Evolutionary conservation across 306 rosid genomes (phyloP).

Genomic region (Dryas drummondii): DNA sequence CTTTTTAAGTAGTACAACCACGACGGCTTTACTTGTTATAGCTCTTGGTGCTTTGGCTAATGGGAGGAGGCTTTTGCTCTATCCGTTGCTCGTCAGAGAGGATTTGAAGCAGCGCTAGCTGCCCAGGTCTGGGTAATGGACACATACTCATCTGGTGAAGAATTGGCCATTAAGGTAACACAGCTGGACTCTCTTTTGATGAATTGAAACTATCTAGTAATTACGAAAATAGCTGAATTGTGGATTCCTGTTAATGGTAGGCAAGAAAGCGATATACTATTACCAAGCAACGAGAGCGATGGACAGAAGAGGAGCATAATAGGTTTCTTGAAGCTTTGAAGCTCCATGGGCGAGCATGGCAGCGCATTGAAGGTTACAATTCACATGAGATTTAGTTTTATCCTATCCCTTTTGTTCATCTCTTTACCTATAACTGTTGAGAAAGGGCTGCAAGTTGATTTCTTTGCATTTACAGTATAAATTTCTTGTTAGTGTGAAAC

Average conservation of each 20-base stretch:
- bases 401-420: conserved; percentile 16
- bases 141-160: conserved; percentile 75
- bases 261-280: conserved; percentile 92
- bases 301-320: conserved; percentile 98
- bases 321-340: conserved; percentile 91
- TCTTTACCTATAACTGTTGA: conserved; percentile 11
- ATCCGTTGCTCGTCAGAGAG: conserved; percentile 62
- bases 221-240: conserved; percentile 22
- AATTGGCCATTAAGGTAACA: conserved; percentile 67
- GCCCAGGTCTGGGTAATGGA: conserved; percentile 63
- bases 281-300: conserved; percentile 97
- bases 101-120: conserved; percentile 84
- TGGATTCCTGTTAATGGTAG: conserved; percentile 43
- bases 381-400: not conserved
- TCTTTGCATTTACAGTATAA: not conserved
- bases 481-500: not conserved
- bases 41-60: conserved; percentile 41
- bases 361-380: conserved; percentile 85
- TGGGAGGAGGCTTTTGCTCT: conserved; percentile 46
- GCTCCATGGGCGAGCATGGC: conserved; percentile 99
- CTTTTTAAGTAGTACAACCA: conserved; percentile 37
- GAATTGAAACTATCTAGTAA: conserved; percentile 4
- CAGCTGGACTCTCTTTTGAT: conserved; percentile 13
- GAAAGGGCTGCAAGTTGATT: conserved; percentile 3
- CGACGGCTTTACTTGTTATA: conserved; percentile 48